Base-by-base conservation (phyloP, 2,329 filamentous ascomycete genomes). In the Penicillium sp. region DNA sequence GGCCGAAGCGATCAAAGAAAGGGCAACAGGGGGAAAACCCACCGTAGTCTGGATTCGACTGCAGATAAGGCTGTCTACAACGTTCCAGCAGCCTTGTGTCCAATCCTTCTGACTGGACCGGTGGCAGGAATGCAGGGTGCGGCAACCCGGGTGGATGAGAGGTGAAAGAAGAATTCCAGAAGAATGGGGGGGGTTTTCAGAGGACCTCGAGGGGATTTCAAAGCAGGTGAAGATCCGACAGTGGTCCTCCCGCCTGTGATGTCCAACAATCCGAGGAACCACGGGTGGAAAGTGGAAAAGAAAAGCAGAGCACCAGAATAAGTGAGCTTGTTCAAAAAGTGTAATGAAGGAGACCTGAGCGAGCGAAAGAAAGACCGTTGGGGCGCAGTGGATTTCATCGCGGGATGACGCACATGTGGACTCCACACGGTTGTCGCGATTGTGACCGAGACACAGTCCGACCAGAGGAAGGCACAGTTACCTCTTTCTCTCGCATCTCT, bases 341-440 rank as follows among this genome's bases (percentile, higher is more conserved):
- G 47, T 45, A 51, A 51, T 36, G 39, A 47, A 26, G 26, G 42
- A 11, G 39, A 39, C 29, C 7, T 7, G 49, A 29, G 27, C 11
- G 34, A 47, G 43, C 34, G 28, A 25, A 6, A 35, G 11, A 45
- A 32, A 37, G 37, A 45, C 35, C 37, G 12, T 27, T 29, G 26
- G 44, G 18, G 37, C 25, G 11, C 18, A 24, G 34, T 37, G 34
- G 46, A 39, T 43, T 32, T 32, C 3, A 32, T 32, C 18, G 18
- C 39, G 41, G 36, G 39, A 48, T 48, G 46, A 48, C 46, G 46
- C 46, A 48, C 35, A 48, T 44, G 46, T 48, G 46, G 46, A 32
- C 45, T 36, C 42, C 12, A 25, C 13, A 24, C 11, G 3, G 41
- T 34, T 36, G 9, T 32, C 8, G 18, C 24, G 46, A 44, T 40